Evolutionary conservation across 2,329 filamentous ascomycete species (phyloP).

Genomic region (Fusarium sp.): DNA sequence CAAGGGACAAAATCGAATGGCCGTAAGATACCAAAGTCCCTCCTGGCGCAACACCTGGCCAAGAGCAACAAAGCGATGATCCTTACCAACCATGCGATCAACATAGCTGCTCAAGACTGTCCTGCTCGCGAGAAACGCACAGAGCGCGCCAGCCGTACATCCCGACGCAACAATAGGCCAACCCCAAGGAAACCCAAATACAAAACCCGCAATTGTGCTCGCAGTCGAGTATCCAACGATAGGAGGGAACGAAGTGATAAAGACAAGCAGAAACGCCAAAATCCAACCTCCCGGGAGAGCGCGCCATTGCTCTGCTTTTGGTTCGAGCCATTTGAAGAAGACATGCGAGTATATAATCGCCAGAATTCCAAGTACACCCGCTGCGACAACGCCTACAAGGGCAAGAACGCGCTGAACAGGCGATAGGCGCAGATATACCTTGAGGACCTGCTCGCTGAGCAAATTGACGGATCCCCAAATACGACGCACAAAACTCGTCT

Average conservation of each 20-base stretch:
- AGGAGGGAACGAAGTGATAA: constrained; percentile 84
- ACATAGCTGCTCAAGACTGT: constrained; percentile 84
- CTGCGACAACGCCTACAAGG: constrained; percentile 59
- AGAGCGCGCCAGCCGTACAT: constrained; percentile 81
- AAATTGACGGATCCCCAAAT: constrained; percentile 52
- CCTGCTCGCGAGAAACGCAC: constrained; percentile 82
- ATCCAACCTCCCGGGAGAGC: constrained; percentile 76
- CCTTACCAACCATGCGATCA: constrained; percentile 79
- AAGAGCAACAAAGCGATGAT: constrained; percentile 89
- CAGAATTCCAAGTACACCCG: constrained; percentile 69
- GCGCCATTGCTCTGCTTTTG: constrained; percentile 81
- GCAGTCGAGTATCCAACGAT: constrained; percentile 88
- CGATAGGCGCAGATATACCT: constrained; percentile 66
- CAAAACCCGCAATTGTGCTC: constrained; percentile 64
- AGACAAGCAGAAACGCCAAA: constrained; percentile 80
- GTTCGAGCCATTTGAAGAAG: constrained; percentile 81
- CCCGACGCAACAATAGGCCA: constrained; percentile 87
- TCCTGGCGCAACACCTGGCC: constrained; percentile 90
- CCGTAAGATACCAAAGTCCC: constrained; percentile 86
- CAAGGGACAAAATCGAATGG: constrained; percentile 91
- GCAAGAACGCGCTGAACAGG: constrained; percentile 71
- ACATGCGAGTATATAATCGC: constrained; percentile 82
- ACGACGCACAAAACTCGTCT: constrained; percentile 49
- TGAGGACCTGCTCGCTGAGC: constrained; percentile 57
- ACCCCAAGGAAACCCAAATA: constrained; percentile 69